Base-by-base conservation (phyloP, 768 basidiomycete species). In the Suillus sp. region DNA sequence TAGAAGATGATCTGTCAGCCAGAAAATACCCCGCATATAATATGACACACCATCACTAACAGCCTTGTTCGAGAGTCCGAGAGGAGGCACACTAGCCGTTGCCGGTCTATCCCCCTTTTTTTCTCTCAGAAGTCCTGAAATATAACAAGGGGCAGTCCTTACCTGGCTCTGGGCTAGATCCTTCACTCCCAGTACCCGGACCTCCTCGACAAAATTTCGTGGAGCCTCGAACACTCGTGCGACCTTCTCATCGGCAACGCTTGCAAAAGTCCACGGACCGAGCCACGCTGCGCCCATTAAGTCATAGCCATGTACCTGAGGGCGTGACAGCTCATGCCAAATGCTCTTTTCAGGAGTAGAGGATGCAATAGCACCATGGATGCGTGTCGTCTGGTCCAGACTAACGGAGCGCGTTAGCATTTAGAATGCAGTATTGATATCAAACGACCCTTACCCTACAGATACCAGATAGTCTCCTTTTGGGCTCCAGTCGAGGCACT, bases 291-390 rank as follows among this genome's bases (percentile, higher is more conserved):
- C 89, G 61, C 88, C 90, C 20, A 96, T 80, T 42, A 99, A 78
- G 70, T 98, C 95, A 74, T 99, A 98, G 8, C 97, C 97, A 77
- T 99, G 97, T 20, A 98, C 88, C 75, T 99, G 97, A 22, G 97
- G 97, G 4, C 97, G 88, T 32, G 85, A 86, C 32, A 99, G 79
- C 72, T 99, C 97, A 69, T 91, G 90, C 95, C 95, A 96, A 10
- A 78, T 75, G 18, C 66, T 67, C 2, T 66, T 64, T 38, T 65
- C 53, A n/a, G 65, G 53, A 8, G 62, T 35, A 35, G 64, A 64
- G 27, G 58, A 66, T 14, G 75, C 78, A 69, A 80, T 72, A 30
- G 86, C 81, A 0, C 87, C 94, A 70, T 98, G 95, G 64, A 98
- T 85, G 18, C 97, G 87, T 1, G 93, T 90, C 0, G 96, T 97